Percentiles rank a stretch among this genome's conserved stretches.
phyloP scores from a whole-genome alignment of 768 basidiomycete genomes.

The Suillus plorans region DNA sequence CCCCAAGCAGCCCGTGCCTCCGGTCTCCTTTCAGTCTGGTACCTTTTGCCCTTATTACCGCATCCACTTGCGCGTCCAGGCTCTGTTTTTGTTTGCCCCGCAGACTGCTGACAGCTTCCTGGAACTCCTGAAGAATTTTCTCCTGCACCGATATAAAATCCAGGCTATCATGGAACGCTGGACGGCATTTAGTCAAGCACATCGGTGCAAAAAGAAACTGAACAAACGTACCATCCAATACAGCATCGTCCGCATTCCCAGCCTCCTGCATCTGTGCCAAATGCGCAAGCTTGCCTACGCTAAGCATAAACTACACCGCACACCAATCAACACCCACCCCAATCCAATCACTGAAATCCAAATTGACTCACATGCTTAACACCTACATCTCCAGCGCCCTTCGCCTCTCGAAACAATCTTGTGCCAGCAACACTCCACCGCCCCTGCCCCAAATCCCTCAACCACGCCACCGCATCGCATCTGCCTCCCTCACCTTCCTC shows the following conservation, averaged over 20 bases:
- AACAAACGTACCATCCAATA: conserved; percentile 53
- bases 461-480: conserved; percentile 74
- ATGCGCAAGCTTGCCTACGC: conserved; percentile 85
- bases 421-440: conserved; percentile 65
- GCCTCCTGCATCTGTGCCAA: conserved; percentile 60
- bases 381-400: conserved; percentile 54
- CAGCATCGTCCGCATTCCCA: conserved; percentile 44
- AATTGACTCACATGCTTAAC: conserved; percentile 69
- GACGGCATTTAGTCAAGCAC: conserved; percentile 8
- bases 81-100: conserved; percentile 60
- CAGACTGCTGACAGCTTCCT: conserved; percentile 41
- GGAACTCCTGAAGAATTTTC: conserved; percentile 63
- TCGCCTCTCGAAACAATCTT: conserved; percentile 63
- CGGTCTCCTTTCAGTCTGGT: conserved; percentile 37
- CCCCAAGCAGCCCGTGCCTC: conserved; percentile 48
- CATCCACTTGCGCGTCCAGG: conserved; percentile 67
- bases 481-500: conserved; percentile 39
- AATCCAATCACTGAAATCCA: background rate
- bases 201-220: background rate
- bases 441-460: conserved; percentile 77
- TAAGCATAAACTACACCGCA: conserved; percentile 73
- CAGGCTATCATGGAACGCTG: conserved; percentile 83
- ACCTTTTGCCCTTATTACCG: conserved; percentile 57
- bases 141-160: conserved; percentile 88
- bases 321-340: conserved; percentile 5